Evolutionary conservation across 352 stramenopile genomes (phyloP), one percentile per base, ranked within the genome.

Genomic region (Thalassiosira pacifica): DNA sequence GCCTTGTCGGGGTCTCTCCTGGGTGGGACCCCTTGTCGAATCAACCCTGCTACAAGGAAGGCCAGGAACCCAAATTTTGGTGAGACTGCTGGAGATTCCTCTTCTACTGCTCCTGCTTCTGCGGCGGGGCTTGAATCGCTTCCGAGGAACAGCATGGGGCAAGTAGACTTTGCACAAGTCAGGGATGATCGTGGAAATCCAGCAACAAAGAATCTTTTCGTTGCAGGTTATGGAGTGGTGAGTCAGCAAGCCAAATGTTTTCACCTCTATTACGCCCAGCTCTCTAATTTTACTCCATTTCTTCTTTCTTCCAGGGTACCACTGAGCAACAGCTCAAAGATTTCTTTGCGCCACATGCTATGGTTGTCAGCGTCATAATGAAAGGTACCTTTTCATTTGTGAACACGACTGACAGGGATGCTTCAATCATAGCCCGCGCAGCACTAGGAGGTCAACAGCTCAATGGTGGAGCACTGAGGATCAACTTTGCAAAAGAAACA

Each of bases 401-500:
- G 0, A 95, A 95, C 63, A 94, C 92, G 64, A 74, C 76, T 42
- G 79, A 90, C 48, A 88, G 84, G 42, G 59, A 85, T 52, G 68
- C 72, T 42, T 90, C 92, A 52, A 76, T 95, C 45, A 69, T 76
- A 64, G 87, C 90, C 19, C 80, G 92, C 34, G 42, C 91, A 64
- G 59, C 85, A 29, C 81, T 95, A 8, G 68, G 42, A 31, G 90
- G 92, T 24, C 79, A 82, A 4, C 82, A 87, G 63, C 4, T 94
- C 6, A 94, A 94, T 82, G 92, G 92, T 37, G 89, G 92, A 31
- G 67, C 85, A 6, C 67, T 95, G 18, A 69, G 90, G 71, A 94
- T 95, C 24, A 95, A 95, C 65, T 95, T 95, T 86, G 92, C 91
- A 6, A 95, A 95, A 76, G 91, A 95, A 81, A 91, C 88, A 19